Conservation (phyloP, 176 grass and related monocot species). For the Microstegium vimineum region DNA sequence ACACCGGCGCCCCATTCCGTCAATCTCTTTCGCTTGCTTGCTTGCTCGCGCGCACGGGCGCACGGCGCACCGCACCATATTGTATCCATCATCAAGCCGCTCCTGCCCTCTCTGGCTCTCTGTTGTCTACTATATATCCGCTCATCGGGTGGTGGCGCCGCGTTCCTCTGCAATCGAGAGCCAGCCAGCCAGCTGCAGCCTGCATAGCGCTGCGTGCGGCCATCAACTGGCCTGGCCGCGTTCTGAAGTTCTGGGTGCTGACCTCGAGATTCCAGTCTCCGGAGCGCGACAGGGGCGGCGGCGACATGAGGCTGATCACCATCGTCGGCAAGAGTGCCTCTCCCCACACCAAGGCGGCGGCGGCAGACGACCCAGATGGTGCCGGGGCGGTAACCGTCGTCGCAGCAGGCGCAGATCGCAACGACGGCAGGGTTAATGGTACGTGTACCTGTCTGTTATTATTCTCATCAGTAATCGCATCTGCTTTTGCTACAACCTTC, state of each 20-base stretch:
- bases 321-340: slow-evolving; percentile 6
- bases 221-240: too few species aligned
- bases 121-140: too few species aligned
- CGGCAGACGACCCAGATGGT: neutral
- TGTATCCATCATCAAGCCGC: neutral
- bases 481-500: neutral
- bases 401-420: neutral
- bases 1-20: neutral
- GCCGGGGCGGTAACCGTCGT: neutral
- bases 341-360: neutral
- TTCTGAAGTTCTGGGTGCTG: too few species aligned
- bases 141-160: too few species aligned
- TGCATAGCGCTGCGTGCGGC: too few species aligned
- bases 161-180: too few species aligned
- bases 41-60: too few species aligned
- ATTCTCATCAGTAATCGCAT: neutral
- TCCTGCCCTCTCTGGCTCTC: too few species aligned
- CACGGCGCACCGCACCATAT: neutral
- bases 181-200: too few species aligned
- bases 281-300: neutral
- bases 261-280: neutral
- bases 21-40: neutral
- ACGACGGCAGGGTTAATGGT: neutral
- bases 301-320: slow-evolving; percentile 13
- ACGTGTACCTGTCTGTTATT: neutral